phyloP scores from a whole-genome alignment of 192 early-diverging fungal species.

The Gamsiella multidivaricata region DNA sequence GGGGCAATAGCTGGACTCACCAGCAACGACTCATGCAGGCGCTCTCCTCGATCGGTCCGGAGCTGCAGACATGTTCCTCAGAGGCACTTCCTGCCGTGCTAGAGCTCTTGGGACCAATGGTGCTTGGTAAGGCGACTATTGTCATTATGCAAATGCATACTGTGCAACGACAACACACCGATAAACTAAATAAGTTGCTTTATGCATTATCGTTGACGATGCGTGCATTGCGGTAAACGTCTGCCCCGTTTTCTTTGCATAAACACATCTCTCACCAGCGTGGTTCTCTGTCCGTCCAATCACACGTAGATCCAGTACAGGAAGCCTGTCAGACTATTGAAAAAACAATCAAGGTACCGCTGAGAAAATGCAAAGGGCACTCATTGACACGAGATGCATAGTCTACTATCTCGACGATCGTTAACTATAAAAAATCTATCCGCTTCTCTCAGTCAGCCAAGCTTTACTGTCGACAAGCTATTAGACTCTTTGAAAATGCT shows the following conservation, averaged over 20 bases:
- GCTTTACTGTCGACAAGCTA: constrained; percentile 41
- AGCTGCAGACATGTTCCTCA: constrained; percentile 27
- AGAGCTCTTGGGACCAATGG: constrained; percentile 32
- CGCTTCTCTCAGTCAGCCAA: constrained; percentile 31
- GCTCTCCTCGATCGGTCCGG: constrained; percentile 35
- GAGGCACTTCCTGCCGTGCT: constrained; percentile 19
- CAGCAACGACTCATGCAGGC: constrained; percentile 52
- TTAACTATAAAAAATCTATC: background rate
- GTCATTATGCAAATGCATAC: background rate
- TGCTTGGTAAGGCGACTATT: constrained; percentile 32
- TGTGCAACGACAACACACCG: too few relatives aligned
- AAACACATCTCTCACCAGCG: background rate
- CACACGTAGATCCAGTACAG: constrained; percentile 31
- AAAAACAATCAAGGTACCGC: constrained; percentile 30
- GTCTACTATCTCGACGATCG: background rate
- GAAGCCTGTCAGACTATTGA: constrained; percentile 34
- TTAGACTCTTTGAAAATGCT: constrained; percentile 27
- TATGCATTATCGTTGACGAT: background rate
- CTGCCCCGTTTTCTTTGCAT: background rate
- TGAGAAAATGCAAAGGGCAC: background rate
- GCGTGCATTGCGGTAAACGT: background rate
- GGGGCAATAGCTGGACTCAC: constrained; percentile 35
- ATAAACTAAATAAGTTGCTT: too few relatives aligned
- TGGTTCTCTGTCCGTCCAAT: too few relatives aligned
- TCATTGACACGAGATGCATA: background rate